Base-by-base conservation (phyloP, 2,329 filamentous ascomycete genomes). In the Alternaria angustiovoidea region DNA sequence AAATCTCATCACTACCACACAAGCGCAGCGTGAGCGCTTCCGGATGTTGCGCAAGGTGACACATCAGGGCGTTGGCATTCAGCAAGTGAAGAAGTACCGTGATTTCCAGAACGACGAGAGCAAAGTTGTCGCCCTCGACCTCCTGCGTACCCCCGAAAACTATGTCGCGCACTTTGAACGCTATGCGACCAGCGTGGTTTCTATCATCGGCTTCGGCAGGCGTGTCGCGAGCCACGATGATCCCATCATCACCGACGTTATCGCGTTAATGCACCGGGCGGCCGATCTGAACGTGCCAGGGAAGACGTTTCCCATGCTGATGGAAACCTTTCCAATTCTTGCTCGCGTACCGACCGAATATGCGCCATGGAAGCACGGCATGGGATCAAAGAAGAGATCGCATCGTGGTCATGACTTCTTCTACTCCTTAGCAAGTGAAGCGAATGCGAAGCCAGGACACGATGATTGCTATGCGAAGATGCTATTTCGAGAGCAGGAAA, bases 51-150 rank as follows among this genome's bases (percentile, higher is more conserved):
- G 75, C 7, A 77, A 77, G 56, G 36, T 78, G n/a, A 78, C 65
- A 51, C 76, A 78, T 18, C 70, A 75, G 30, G 74, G 73, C 12
- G 74, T 78, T 9, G 75, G 75, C 7, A 75, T 78, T 12, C 86
- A 88, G 78, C 82, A 85, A 16, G 85, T 88, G 7, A 81, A 81
- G 54, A 62, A 63, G 9, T 88, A 88, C 58, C 79, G 87, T 2
- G 80, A 83, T 2, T 87, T 88, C 59, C 86, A 88, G 68, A 85
- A 88, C 67, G 82, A 86, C 63, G 86, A 88, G 75, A 87, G 84
- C 70, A 81, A 81, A 49, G 75, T 86, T 5, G 81, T 86, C 18
- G 84, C 84, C 1, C 78, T 78, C 24, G 81, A 85, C 60, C 67
- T 86, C 7, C 72, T 86, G 5, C 71, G 64, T 2, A 76, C 75